These are phyloP conservation scores for Phyllosticta citribraziliensis DNA, from an alignment of 2,329 filamentous ascomycete species.

Conservation along the genomic window DNA sequence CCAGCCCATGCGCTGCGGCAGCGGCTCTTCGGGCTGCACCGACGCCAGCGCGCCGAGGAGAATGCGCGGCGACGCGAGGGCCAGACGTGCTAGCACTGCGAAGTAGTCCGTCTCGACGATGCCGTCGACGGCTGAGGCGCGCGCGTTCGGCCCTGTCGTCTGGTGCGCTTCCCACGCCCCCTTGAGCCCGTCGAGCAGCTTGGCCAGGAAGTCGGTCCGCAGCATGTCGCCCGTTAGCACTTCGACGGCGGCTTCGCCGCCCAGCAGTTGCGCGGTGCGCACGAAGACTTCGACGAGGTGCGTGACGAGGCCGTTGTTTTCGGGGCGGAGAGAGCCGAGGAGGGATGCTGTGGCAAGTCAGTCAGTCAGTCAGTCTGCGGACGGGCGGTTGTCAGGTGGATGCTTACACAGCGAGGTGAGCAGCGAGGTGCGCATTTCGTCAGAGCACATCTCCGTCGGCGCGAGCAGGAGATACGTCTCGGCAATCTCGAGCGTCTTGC, in stretches of 20 bases:
- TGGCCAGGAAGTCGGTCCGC: constrained; percentile 47
- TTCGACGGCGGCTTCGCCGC: constrained; percentile 43
- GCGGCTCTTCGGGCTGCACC: constrained; percentile 16
- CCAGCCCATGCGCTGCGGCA: constrained; percentile 35
- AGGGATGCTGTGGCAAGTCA: constrained; percentile 27
- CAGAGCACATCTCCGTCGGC: constrained; percentile 36
- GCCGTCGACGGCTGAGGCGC: constrained; percentile 57
- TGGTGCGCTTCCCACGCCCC: constrained; percentile 58
- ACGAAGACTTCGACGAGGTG: constrained; percentile 37
- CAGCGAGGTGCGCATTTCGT: constrained; percentile 30
- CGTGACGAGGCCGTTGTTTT: constrained; percentile 38
- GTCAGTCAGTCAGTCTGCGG: not conserved
- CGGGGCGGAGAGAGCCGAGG: constrained; percentile 36
- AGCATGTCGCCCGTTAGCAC: constrained; percentile 45
- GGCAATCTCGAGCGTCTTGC: constrained; percentile 39
- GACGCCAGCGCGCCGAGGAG: constrained; percentile 49
- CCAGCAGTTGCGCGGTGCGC: constrained; percentile 41
- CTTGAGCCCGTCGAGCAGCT: constrained; percentile 37
- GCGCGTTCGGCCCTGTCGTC: constrained; percentile 60
- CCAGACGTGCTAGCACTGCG: constrained; percentile 68
- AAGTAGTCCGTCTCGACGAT: constrained; percentile 80
- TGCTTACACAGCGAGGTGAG: constrained; percentile 19
- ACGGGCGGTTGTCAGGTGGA: not conserved
- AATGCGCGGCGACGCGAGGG: constrained; percentile 59
- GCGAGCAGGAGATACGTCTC: constrained; percentile 40